Conservation (phyloP, 2,329 filamentous ascomycete genomes). For the Arthrocladium fulminans region DNA sequence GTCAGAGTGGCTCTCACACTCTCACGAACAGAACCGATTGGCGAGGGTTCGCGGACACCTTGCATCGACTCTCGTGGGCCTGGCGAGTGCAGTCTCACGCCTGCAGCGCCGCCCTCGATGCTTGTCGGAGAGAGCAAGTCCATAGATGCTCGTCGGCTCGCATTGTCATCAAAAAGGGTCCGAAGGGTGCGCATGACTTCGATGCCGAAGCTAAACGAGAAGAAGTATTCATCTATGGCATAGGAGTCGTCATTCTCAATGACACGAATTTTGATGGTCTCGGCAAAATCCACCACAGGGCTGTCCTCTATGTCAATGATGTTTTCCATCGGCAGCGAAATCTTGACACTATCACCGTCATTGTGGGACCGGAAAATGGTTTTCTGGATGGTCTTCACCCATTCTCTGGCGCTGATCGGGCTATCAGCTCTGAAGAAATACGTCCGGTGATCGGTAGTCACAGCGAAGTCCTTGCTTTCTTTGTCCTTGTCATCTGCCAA, state of each 20-base stretch:
- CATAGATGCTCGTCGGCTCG: constrained; percentile 36
- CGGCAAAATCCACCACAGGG: constrained; percentile 80
- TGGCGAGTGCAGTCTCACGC: constrained; percentile 7
- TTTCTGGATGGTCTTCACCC: constrained; percentile 87
- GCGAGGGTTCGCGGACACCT: constrained; percentile 13
- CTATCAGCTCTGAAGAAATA: constrained; percentile 89
- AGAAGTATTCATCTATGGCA: constrained; percentile 96
- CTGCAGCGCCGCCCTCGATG: constrained; percentile 10
- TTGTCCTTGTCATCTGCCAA: constrained; percentile 63
- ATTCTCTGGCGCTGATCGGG: constrained; percentile 79
- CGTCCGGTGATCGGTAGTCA: constrained; percentile 71
- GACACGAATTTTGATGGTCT: constrained; percentile 87
- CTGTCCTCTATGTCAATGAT: constrained; percentile 89
- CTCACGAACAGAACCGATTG: constrained; percentile 37
- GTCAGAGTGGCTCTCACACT: constrained; percentile 54
- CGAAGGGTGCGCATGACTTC: constrained; percentile 74
- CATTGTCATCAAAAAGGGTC: constrained; percentile 59
- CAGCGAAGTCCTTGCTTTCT: constrained; percentile 66
- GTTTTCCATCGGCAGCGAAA: constrained; percentile 79
- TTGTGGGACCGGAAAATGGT: constrained; percentile 95
- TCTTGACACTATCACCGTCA: constrained; percentile 94
- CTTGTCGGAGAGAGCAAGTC: constrained; percentile 22
- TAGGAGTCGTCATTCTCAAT: constrained; percentile 91
- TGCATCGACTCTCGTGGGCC: neutral
- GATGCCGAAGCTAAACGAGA: constrained; percentile 77